phyloP scores from a whole-genome alignment of 106 monocot species.

The Dendrobium officinale region DNA sequence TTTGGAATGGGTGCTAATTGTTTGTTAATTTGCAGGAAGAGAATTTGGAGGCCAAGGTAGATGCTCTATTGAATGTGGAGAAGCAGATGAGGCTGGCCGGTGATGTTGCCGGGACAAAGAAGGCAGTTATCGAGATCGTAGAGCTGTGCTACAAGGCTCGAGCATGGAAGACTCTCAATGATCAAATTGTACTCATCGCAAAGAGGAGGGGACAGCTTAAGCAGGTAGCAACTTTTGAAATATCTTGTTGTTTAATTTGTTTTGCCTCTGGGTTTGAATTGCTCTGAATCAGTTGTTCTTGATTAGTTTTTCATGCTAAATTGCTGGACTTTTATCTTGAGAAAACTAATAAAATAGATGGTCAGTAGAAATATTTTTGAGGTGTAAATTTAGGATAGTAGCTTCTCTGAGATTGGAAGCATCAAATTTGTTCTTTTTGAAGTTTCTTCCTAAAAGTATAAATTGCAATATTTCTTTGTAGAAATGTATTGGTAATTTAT shows the following conservation, averaged over 20 bases:
- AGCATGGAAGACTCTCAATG: constrained; percentile 93
- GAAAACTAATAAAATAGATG: not conserved
- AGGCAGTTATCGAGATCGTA: constrained; percentile 74
- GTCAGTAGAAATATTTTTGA: not conserved
- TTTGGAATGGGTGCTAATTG: not conserved
- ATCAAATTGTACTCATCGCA: constrained; percentile 82
- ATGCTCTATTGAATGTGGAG: constrained; percentile 76
- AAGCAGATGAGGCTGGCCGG: constrained; percentile 86
- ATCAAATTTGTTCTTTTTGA: not conserved
- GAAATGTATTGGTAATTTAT: not conserved
- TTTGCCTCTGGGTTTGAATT: not conserved
- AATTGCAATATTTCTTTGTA: not conserved
- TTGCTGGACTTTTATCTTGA: not conserved
- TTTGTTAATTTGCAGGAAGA: constrained; percentile 33
- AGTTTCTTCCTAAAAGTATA: not conserved
- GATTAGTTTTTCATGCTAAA: not conserved
- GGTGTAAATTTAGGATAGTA: not conserved
- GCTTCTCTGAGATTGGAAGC: not conserved
- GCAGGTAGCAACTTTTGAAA: constrained; percentile 39
- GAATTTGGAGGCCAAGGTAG: constrained; percentile 66
- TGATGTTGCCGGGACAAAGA: constrained; percentile 79
- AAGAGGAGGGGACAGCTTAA: constrained; percentile 97
- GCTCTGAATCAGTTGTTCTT: not conserved
- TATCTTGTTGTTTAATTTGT: not conserved
- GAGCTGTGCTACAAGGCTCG: constrained; percentile 80